A percentile compares a stretch with the other conserved stretches of the same genome.
Evolutionary conservation across 495 filamentous ascomycete species (phyloP).

Genomic region (Evernia prunastri): DNA sequence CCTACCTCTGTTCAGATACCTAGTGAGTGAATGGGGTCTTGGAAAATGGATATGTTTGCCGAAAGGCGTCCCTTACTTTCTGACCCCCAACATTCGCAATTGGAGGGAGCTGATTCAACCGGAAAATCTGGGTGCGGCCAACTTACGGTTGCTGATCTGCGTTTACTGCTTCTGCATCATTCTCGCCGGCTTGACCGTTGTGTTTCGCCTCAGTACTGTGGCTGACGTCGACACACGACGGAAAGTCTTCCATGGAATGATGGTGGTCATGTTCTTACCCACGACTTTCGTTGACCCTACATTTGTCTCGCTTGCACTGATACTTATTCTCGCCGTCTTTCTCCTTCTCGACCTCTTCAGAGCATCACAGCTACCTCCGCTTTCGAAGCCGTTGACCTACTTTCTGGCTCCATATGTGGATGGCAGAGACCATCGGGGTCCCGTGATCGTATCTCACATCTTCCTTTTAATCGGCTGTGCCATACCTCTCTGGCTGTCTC

Average conservation of each 20-base stretch:
- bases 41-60: slow-evolving; percentile 74
- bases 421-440: slow-evolving; percentile 83
- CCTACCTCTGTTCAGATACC: slow-evolving; percentile 57
- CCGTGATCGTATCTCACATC: slow-evolving; percentile 91
- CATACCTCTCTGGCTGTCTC: slow-evolving; percentile 85
- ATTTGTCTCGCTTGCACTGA: slow-evolving; percentile 71
- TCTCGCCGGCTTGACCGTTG: slow-evolving; percentile 59
- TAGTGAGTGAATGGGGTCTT: slow-evolving; percentile 57
- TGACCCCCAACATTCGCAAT: neutral
- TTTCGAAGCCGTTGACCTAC: slow-evolving; percentile 70
- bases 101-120: slow-evolving; percentile 32
- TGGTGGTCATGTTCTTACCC: slow-evolving; percentile 90
- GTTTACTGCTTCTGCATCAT: slow-evolving; percentile 68
- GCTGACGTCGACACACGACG: slow-evolving; percentile 91
- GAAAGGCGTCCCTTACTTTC: slow-evolving; percentile 15
- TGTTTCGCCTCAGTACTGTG: slow-evolving; percentile 62
- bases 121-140: slow-evolving; percentile 62
- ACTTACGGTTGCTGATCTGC: slow-evolving; percentile 69
- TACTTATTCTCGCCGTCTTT: slow-evolving; percentile 70
- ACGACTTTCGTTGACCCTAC: slow-evolving; percentile 77
- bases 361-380: slow-evolving; percentile 82
- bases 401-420: slow-evolving; percentile 94
- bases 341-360: slow-evolving; percentile 82
- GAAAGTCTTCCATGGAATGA: slow-evolving; percentile 98
- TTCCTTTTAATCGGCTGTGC: slow-evolving; percentile 96